Percentiles rank a stretch among this genome's conserved stretches.
phyloP scores from a whole-genome alignment of 345 rosid genomes.

The Noccaea bulbosa region DNA sequence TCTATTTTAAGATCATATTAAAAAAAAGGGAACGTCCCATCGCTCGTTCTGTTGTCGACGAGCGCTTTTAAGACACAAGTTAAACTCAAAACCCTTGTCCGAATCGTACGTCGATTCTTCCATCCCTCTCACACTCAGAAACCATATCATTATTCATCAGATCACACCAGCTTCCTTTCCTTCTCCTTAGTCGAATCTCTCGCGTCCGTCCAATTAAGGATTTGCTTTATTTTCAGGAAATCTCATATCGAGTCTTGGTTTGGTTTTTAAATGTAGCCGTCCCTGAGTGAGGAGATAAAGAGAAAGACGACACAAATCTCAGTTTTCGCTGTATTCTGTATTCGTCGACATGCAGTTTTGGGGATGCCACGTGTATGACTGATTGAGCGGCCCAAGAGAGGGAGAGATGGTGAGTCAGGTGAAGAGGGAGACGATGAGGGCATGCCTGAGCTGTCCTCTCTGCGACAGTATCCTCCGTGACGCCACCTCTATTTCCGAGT shows the following conservation, averaged over 20 bases:
- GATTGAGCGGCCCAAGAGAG: constrained; percentile 17
- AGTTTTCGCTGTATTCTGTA: constrained; percentile 8
- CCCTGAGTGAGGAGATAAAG: background rate
- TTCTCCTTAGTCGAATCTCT: background rate
- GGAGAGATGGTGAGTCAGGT: constrained; percentile 58
- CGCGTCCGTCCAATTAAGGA: constrained; percentile 5
- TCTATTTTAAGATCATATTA: background rate
- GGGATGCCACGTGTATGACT: constrained; percentile 35
- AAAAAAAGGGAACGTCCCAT: background rate
- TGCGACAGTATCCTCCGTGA: constrained; percentile 64
- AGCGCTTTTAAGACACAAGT: background rate
- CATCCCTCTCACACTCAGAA: background rate
- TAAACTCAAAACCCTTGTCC: constrained; percentile 23
- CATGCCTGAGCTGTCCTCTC: constrained; percentile 82
- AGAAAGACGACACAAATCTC: constrained; percentile 18
- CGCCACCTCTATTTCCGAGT: constrained; percentile 88
- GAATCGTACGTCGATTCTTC: constrained; percentile 30
- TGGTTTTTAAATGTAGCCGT: background rate
- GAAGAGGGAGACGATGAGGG: constrained; percentile 63
- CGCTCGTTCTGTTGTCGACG: background rate
- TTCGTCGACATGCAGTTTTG: constrained; percentile 47
- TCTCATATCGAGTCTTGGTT: background rate
- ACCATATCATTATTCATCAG: background rate
- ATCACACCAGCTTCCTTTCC: background rate
- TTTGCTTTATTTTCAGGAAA: background rate